phyloP scores from a whole-genome alignment of 495 filamentous ascomycete species.

The Pseudoneurospora amorphoporcata region DNA sequence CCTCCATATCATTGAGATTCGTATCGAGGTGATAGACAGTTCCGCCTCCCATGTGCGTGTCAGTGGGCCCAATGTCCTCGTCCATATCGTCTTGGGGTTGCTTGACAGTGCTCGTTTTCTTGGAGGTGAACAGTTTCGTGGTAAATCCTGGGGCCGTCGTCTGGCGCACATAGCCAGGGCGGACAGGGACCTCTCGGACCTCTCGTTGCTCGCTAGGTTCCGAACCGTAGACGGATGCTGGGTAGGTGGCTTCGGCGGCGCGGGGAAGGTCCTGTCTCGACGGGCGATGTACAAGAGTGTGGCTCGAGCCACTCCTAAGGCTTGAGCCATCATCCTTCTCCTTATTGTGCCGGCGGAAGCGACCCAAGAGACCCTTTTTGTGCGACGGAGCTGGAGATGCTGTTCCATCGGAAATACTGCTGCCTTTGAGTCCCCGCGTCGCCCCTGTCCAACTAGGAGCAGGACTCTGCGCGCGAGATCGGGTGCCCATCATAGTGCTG shows the following conservation, averaged over 20 bases:
- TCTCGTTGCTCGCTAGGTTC: conserved; percentile 25
- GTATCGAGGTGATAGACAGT: conserved; percentile 65
- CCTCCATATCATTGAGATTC: conserved; percentile 72
- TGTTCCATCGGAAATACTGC: conserved; percentile 39
- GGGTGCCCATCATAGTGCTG: conserved; percentile 25
- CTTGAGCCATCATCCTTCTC: conserved; percentile 45
- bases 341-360: conserved; percentile 47
- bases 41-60: conserved; percentile 31
- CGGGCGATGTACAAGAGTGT: conserved; percentile 18
- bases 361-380: conserved; percentile 58
- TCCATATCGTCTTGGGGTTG: conserved; percentile 35
- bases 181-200: conserved; percentile 25
- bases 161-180: conserved; percentile 35
- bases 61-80: conserved; percentile 34
- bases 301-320: conserved; percentile 42
- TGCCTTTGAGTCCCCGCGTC: conserved; percentile 32
- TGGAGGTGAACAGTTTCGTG: conserved; percentile 43
- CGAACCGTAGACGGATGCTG: conserved; percentile 34
- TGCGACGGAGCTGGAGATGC: conserved; percentile 47
- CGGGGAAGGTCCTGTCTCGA: conserved; percentile 43
- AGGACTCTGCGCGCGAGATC: conserved; percentile 60
- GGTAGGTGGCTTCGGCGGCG: conserved; percentile 27
- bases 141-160: conserved; percentile 39
- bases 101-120: conserved; percentile 30
- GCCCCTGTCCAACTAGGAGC: conserved; percentile 58